These are phyloP conservation scores for Botrytis pseudocinerea DNA, from an alignment of 2,329 filamentous ascomycete species.

Conservation along the genomic window DNA sequence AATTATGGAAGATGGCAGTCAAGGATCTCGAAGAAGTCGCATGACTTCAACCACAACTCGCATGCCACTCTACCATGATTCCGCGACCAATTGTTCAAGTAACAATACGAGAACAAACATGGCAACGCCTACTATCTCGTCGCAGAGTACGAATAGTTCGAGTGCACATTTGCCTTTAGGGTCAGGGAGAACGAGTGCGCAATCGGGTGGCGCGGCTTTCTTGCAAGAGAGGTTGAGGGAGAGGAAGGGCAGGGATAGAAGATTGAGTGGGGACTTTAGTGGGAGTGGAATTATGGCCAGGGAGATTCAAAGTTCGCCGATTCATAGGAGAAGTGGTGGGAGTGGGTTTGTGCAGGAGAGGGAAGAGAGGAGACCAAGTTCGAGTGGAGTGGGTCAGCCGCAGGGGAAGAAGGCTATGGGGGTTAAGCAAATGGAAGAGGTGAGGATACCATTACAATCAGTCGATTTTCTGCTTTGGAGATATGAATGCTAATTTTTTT, in stretches of 20 bases:
- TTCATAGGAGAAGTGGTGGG: slow-evolving; percentile 24
- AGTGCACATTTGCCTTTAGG: slow-evolving; percentile 25
- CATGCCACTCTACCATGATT: slow-evolving; percentile 15
- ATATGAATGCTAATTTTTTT: neutral
- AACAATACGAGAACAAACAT: slow-evolving; percentile 32
- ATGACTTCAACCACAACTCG: slow-evolving; percentile 24
- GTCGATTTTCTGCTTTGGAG: slow-evolving; percentile 23
- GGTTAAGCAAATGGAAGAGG: slow-evolving; percentile 68
- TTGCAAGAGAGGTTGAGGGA: slow-evolving; percentile 42
- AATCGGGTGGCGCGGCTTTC: slow-evolving; percentile 33
- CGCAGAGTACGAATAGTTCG: slow-evolving; percentile 26
- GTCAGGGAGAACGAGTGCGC: slow-evolving; percentile 25
- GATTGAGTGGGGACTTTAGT: slow-evolving; percentile 33
- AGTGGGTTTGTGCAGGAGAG: slow-evolving; percentile 20
- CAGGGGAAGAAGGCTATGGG: slow-evolving; percentile 52
- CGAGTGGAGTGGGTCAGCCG: slow-evolving; percentile 31
- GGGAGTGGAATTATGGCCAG: slow-evolving; percentile 25
- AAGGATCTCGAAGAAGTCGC: slow-evolving; percentile 20
- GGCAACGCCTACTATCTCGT: slow-evolving; percentile 28
- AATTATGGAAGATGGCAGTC: slow-evolving; percentile 23
- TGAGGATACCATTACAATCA: slow-evolving; percentile 41
- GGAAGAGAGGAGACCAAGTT: slow-evolving; percentile 39
- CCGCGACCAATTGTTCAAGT: slow-evolving; percentile 31
- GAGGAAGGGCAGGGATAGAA: slow-evolving; percentile 39
- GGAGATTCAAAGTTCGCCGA: slow-evolving; percentile 39